These are phyloP conservation scores for Dovyalis caffra DNA, from an alignment of 345 rosid species.

Conservation along the genomic window DNA sequence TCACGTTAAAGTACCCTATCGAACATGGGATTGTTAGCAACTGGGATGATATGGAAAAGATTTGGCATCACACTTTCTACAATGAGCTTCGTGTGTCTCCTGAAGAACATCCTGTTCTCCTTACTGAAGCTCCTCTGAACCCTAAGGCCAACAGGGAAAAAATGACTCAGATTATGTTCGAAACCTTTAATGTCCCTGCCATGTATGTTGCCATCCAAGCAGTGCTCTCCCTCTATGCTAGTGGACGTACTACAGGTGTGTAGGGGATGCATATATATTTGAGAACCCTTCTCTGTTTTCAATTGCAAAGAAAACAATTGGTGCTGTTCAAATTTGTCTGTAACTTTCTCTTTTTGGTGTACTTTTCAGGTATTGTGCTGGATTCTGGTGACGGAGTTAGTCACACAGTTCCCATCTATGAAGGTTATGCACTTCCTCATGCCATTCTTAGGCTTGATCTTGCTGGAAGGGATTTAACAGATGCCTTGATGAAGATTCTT, in stretches of 20 bases:
- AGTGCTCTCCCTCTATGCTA: conserved; percentile 56
- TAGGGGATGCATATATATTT: not conserved
- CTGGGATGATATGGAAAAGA: conserved; percentile 70
- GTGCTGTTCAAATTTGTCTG: not conserved
- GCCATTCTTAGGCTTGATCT: conserved; percentile 67
- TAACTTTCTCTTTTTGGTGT: not conserved
- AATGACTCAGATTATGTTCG: not conserved
- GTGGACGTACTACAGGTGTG: conserved; percentile 71
- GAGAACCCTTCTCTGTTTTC: conserved; percentile 15
- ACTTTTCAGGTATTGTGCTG: conserved; percentile 9
- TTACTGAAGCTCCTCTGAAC: not conserved
- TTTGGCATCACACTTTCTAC: conserved; percentile 72
- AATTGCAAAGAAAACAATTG: not conserved
- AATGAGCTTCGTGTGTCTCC: not conserved
- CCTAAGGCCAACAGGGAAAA: not conserved
- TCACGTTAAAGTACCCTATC: conserved; percentile 57
- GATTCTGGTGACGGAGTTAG: conserved; percentile 57
- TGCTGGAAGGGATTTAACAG: conserved; percentile 62
- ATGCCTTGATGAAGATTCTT: conserved; percentile 61
- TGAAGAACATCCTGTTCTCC: not conserved
- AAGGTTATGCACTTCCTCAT: conserved; percentile 63
- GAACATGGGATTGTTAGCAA: conserved; percentile 72
- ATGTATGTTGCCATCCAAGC: not conserved
- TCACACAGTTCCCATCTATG: not conserved
- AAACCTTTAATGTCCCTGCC: not conserved